Conservation (phyloP, 805 yeast species). For the Starmerella vitae region DNA sequence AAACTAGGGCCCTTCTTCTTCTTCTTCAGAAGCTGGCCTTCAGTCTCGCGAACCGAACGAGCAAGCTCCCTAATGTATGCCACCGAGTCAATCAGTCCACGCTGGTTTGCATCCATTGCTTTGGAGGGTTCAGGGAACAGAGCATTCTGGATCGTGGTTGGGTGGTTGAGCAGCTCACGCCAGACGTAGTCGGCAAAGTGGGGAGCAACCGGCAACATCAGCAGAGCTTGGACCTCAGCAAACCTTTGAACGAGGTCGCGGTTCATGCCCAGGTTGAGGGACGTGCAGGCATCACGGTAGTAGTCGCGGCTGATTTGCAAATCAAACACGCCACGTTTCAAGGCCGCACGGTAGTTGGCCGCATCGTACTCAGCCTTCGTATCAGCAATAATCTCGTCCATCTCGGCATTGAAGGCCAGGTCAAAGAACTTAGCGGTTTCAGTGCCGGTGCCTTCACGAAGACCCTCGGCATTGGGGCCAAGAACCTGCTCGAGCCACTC, state of each 20-base stretch:
- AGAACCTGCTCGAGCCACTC: conserved; percentile 87
- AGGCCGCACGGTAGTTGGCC: conserved; percentile 76
- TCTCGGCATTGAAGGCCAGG: conserved; percentile 80
- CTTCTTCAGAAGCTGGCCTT: conserved; percentile 65
- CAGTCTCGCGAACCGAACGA: conserved; percentile 84
- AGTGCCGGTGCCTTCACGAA: conserved; percentile 36
- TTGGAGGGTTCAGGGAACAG: conserved; percentile 64
- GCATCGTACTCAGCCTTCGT: conserved; percentile 55
- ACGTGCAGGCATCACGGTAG: conserved; percentile 65
- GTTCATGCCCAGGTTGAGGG: conserved; percentile 49
- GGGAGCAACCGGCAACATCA: conserved; percentile 87
- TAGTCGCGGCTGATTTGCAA: conserved; percentile 91
- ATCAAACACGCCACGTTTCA: conserved; percentile 84
- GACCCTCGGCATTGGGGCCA: conserved; percentile 33
- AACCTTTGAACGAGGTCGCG: conserved; percentile 65
- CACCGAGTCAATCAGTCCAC: conserved; percentile 50
- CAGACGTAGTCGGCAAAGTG: conserved; percentile 87
- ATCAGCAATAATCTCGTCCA: conserved; percentile 66
- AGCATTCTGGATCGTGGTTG: conserved; percentile 56
- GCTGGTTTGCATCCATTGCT: conserved; percentile 32
- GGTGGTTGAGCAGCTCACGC: conserved; percentile 62
- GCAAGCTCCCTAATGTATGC: conserved; percentile 66
- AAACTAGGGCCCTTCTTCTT: conserved; percentile 67
- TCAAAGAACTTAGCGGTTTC: conserved; percentile 54
- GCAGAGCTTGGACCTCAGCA: conserved; percentile 72